phyloP scores from a whole-genome alignment of 2,329 filamentous ascomycete genomes.

The Fusarium haematococcum region DNA sequence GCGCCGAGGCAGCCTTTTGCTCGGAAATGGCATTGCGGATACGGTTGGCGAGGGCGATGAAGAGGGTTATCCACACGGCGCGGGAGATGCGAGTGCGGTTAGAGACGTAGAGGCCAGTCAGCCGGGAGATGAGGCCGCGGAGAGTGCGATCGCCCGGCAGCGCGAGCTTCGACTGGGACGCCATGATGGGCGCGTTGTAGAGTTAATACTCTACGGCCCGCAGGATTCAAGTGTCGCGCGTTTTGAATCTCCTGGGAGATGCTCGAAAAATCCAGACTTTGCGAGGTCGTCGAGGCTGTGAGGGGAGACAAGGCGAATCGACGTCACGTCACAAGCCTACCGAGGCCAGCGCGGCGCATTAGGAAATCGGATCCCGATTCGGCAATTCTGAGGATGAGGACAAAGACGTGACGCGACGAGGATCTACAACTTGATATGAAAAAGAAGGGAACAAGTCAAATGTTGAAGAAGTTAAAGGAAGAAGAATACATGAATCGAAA shows the following conservation, averaged over 20 bases:
- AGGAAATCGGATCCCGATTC: constrained; percentile 13
- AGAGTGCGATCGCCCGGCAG: constrained; percentile 72
- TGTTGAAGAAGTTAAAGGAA: constrained; percentile 3
- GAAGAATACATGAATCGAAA: constrained; percentile 20
- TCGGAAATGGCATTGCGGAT: constrained; percentile 92
- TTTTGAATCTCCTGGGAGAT: not conserved
- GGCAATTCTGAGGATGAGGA: not conserved
- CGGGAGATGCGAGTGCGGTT: constrained; percentile 87
- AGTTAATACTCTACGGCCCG: constrained; percentile 5
- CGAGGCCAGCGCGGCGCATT: constrained; percentile 24
- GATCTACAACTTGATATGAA: not conserved
- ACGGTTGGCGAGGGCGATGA: constrained; percentile 84
- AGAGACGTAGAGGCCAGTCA: constrained; percentile 79
- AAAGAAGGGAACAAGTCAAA: not conserved
- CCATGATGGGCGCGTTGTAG: constrained; percentile 64
- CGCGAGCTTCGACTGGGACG: constrained; percentile 78
- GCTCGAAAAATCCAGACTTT: not conserved
- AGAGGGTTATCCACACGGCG: constrained; percentile 84
- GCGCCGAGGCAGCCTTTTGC: constrained; percentile 85
- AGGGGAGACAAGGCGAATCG: constrained; percentile 23
- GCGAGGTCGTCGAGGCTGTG: constrained; percentile 6
- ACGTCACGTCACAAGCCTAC: constrained; percentile 42
- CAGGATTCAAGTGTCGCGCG: not conserved
- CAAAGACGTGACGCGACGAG: not conserved
- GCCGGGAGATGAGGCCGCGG: constrained; percentile 71